Evolutionary conservation across 2,329 filamentous ascomycete genomes (phyloP).

Genomic region (Hymenotorrendiella dingleyae): DNA sequence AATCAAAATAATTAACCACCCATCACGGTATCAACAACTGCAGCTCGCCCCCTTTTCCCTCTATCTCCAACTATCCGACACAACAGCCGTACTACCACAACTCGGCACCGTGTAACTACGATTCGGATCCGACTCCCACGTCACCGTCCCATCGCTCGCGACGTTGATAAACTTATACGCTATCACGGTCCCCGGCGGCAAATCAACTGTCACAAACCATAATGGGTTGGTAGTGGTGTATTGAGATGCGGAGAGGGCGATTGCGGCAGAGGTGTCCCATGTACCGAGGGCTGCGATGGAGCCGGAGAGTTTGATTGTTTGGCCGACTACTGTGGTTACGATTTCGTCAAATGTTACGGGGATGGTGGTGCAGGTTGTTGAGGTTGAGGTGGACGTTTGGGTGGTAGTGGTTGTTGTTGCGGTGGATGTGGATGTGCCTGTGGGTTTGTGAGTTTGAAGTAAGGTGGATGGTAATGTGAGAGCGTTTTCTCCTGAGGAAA

Average conservation of each 20-base stretch:
- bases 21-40: no score
- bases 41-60: no score
- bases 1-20: no score
- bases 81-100: constrained; percentile 19
- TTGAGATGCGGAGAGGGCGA: constrained; percentile 49
- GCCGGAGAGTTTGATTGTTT: constrained; percentile 62
- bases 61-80: constrained; percentile 21
- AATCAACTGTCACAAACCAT: constrained; percentile 52
- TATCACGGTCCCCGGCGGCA: constrained; percentile 50
- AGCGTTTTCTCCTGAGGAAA: no score
- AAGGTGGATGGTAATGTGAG: no score
- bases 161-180: constrained; percentile 67
- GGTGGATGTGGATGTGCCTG: constrained; percentile 9
- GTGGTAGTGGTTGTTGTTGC: constrained; percentile 5
- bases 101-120: constrained; percentile 24
- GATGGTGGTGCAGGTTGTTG: constrained; percentile 4
- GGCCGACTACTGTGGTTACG: constrained; percentile 51
- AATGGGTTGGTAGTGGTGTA: constrained; percentile 56
- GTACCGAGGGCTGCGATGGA: constrained; percentile 51
- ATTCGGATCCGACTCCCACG: constrained; percentile 56
- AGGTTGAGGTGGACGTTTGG: constrained; percentile 1
- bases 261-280: constrained; percentile 51
- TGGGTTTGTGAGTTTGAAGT: no score
- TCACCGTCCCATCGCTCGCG: constrained; percentile 45
- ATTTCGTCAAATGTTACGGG: constrained; percentile 57